Evolutionary conservation across 2,329 filamentous ascomycete species (phyloP).

Genomic region (Dothidotthia symphoricarpi): DNA sequence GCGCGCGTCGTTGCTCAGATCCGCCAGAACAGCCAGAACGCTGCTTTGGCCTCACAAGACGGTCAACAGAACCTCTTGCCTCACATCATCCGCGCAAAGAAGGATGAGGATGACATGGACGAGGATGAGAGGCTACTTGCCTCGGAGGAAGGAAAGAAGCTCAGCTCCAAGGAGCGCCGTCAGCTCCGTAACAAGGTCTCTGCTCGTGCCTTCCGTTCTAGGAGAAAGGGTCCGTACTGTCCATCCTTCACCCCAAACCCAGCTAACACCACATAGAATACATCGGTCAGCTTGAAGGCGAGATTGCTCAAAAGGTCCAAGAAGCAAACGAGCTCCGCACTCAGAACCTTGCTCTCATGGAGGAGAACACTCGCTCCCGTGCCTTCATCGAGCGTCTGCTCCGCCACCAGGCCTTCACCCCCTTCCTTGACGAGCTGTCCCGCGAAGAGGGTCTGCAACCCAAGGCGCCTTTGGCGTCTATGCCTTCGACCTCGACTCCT

Average conservation of each 20-base stretch:
- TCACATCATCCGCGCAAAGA: slow-evolving; percentile 72
- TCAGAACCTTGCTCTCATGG: slow-evolving; percentile 77
- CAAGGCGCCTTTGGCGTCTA: slow-evolving; percentile 31
- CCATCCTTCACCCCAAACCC: background rate
- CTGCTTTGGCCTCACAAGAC: slow-evolving; percentile 54
- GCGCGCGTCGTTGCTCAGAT: slow-evolving; percentile 90
- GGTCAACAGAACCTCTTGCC: slow-evolving; percentile 52
- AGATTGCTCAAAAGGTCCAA: slow-evolving; percentile 78
- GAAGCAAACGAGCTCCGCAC: slow-evolving; percentile 78
- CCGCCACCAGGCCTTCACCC: slow-evolving; percentile 50
- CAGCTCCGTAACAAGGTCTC: slow-evolving; percentile 99
- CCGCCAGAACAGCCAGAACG: slow-evolving; percentile 65
- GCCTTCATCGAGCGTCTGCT: slow-evolving; percentile 76
- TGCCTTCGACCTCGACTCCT: slow-evolving; percentile 32
- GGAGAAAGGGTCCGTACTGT: slow-evolving; percentile 79
- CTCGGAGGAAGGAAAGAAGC: slow-evolving; percentile 98
- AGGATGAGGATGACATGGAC: slow-evolving; percentile 98
- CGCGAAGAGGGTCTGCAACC: slow-evolving; percentile 37
- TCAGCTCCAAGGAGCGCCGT: slow-evolving; percentile 95
- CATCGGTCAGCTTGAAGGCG: slow-evolving; percentile 88
- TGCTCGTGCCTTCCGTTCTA: slow-evolving; percentile 93
- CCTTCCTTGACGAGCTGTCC: slow-evolving; percentile 48
- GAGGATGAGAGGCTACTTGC: slow-evolving; percentile 90
- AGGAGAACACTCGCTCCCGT: slow-evolving; percentile 83
- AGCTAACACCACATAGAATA: slow-evolving; percentile 73